Evolutionary conservation across 192 early-diverging fungal genomes (phyloP).

Genomic region (Coemansia sp.): DNA sequence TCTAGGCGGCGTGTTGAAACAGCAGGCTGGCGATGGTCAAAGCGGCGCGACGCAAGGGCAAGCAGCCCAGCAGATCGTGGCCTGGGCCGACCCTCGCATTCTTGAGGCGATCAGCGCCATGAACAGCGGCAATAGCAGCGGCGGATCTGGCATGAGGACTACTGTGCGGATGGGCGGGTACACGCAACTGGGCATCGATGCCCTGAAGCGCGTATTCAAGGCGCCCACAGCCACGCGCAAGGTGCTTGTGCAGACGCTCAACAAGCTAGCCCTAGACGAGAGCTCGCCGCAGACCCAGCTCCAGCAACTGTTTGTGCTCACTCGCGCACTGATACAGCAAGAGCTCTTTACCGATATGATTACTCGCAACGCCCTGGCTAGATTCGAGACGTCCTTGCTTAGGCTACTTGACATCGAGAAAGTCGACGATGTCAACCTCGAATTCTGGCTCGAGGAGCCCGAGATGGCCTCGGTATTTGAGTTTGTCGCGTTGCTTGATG

Average conservation of each 20-base stretch:
- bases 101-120: constrained; percentile 53
- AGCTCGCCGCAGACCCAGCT: constrained; percentile 31
- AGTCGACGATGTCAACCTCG: constrained; percentile 39
- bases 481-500: constrained; percentile 40
- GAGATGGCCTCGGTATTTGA: constrained; percentile 54
- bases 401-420: constrained; percentile 58
- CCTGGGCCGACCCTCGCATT: constrained; percentile 79
- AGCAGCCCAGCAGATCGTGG: constrained; percentile 72
- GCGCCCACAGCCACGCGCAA: constrained; percentile 61
- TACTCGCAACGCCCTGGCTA: constrained; percentile 58
- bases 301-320: constrained; percentile 55
- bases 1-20: constrained; percentile 42
- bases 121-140: constrained; percentile 11
- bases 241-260: constrained; percentile 63
- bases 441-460: constrained; percentile 54
- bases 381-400: constrained; percentile 62
- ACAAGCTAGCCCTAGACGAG: constrained; percentile 57
- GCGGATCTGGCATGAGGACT: neutral
- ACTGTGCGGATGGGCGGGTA: constrained; percentile 39
- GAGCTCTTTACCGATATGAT: constrained; percentile 59
- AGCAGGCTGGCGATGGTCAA: constrained; percentile 31
- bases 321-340: constrained; percentile 44
- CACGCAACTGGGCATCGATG: constrained; percentile 62
- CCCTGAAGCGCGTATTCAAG: constrained; percentile 59
- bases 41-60: constrained; percentile 49